These are phyloP conservation scores for Sisymbrium irio DNA, from an alignment of 345 rosid genomes.

Conservation along the genomic window DNA sequence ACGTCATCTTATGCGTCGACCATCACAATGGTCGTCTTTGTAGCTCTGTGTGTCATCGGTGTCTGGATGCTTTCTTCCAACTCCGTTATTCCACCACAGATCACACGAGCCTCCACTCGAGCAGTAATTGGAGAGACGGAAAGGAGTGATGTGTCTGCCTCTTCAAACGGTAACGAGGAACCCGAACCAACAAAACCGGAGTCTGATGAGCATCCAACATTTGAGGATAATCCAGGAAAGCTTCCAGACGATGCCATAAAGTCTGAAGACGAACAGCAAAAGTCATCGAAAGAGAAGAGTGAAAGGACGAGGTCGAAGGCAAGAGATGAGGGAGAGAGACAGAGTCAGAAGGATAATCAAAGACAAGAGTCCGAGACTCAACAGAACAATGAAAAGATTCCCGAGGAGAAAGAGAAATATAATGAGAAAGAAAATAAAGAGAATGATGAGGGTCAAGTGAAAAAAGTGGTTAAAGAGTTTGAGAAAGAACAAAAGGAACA, in stretches of 20 bases:
- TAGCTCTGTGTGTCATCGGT: constrained; percentile 64
- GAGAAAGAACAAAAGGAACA: constrained; percentile 49
- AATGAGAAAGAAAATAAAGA: constrained; percentile 9
- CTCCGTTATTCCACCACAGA: constrained; percentile 45
- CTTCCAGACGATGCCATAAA: constrained; percentile 84
- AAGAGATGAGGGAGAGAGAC: constrained; percentile 44
- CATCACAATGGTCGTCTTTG: constrained; percentile 60
- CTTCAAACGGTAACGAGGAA: constrained; percentile 8
- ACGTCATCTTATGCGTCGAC: constrained; percentile 58
- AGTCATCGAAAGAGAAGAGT: constrained; percentile 37
- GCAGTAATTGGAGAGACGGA: constrained; percentile 26
- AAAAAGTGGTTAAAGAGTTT: constrained; percentile 29
- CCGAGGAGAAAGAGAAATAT: constrained; percentile 5
- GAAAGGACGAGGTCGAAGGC: constrained; percentile 16
- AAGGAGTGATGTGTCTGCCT: constrained; percentile 23
- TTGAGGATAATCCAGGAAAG: constrained; percentile 78
- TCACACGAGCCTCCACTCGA: constrained; percentile 37
- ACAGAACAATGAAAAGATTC: constrained; percentile 22
- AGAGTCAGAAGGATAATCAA: constrained; percentile 40
- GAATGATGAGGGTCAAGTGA: constrained; percentile 10
- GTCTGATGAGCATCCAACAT: constrained; percentile 37
- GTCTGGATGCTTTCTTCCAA: constrained; percentile 77
- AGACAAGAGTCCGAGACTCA: constrained; percentile 27
- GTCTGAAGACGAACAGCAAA: constrained; percentile 42
- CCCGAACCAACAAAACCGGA: constrained; percentile 31